Evolutionary conservation across 192 early-diverging fungal species (phyloP), one percentile per base, ranked within the genome.

Genomic region (Coemansia sp.): DNA sequence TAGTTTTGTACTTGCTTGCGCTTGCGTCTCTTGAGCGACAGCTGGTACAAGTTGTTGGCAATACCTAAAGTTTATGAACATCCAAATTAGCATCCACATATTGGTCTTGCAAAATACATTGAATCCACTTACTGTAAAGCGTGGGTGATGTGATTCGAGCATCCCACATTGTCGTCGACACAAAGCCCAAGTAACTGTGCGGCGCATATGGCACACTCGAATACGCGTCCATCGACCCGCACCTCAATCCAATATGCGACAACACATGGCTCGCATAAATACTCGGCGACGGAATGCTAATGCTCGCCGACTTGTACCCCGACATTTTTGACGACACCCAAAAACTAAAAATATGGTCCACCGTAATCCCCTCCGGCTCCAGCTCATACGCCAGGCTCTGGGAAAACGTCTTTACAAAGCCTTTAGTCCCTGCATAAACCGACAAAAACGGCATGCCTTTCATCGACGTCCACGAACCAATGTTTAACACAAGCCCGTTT

Each of bases 281-380:
- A 39, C 85, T 86, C 37, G 94, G 84, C 23, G 87, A 84, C 8
- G 96, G 96, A 37, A 92, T 90, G 17, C 89, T 61, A 27, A 86
- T 79, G 41, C 84, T 83, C n/a, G 92, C 72, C 29, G 84, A 86
- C 65, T 94, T 84, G 69, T 96, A 94, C 67, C 96, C 97, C 52
- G 86, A 89, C 95, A 98, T 96, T 43, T 88, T 88, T 2, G 94
- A 92, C n/a, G 87, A 83, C 52, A 96, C 94, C 88, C 94, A 98
- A 73, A 91, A 95, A 25, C 92, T 92, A 62, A 93, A 95, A 48
- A 96, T 75, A 74, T 93, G 87, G 71, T 96, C 86, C 35, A 98
- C 93, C 22, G 88, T 84, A 23, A 98, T 86, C 19, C 89, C 89
- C 35, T 87, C 83, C 2, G 83, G 75, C 43, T 85, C 75, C 54